Evolutionary conservation across 2,329 filamentous ascomycete genomes (phyloP).

Genomic region (Cercospora sp.): DNA sequence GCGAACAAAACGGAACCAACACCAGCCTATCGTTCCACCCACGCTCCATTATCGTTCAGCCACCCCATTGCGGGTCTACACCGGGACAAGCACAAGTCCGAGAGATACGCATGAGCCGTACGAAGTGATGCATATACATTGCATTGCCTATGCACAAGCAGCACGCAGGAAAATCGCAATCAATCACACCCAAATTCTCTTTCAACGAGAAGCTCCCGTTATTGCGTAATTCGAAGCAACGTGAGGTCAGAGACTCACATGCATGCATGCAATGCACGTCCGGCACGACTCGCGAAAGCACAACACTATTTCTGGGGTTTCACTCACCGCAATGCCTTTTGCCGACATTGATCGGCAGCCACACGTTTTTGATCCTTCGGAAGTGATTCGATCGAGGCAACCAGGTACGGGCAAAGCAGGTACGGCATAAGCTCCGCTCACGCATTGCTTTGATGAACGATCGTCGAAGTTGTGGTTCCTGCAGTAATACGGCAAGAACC

Average conservation of each 20-base stretch:
- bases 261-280: neutral
- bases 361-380: slow-evolving; percentile 1
- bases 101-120: neutral
- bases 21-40: neutral
- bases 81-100: neutral
- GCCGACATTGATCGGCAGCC: neutral
- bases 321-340: neutral
- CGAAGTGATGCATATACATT: neutral
- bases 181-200: neutral
- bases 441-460: neutral
- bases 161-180: neutral
- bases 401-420: neutral
- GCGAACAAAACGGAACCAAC: neutral
- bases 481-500: neutral
- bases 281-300: neutral
- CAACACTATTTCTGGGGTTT: neutral
- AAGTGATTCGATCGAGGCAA: neutral
- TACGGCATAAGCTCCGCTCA: neutral
- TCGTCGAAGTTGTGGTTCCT: neutral
- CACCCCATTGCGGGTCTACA: neutral
- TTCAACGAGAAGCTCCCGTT: neutral
- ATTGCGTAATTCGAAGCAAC: neutral
- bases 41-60: neutral
- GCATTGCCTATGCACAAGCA: neutral
- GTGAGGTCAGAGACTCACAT: neutral